A percentile compares a stretch with the other conserved stretches of the same genome.
These are phyloP conservation scores for Ophiostoma montium DNA, from an alignment of 2,329 filamentous ascomycete genomes.

Conservation along the genomic window DNA sequence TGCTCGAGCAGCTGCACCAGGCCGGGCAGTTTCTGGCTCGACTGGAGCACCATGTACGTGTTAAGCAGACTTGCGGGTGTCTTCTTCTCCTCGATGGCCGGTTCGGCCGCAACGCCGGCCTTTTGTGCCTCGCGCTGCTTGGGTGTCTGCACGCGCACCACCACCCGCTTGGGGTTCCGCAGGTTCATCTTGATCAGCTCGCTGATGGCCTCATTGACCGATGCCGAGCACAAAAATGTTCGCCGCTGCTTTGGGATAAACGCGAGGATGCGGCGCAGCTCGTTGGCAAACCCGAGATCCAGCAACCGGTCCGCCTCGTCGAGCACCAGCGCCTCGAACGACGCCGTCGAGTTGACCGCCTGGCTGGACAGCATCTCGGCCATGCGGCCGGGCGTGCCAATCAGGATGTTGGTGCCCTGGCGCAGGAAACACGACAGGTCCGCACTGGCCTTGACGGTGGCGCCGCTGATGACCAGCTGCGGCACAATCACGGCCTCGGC, in stretches of 20 bases:
- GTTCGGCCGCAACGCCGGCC: constrained; percentile 26
- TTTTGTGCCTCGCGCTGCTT: constrained; percentile 24
- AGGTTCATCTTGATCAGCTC: constrained; percentile 86
- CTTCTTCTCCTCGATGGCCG: constrained; percentile 59
- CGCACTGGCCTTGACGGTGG: constrained; percentile 56
- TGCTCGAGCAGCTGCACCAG: constrained; percentile 55
- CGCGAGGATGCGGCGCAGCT: constrained; percentile 71
- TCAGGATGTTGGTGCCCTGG: constrained; percentile 72
- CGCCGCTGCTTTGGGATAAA: constrained; percentile 82
- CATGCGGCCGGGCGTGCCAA: constrained; percentile 75
- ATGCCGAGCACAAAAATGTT: constrained; percentile 88
- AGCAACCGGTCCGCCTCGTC: constrained; percentile 90
- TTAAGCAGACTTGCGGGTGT: constrained; percentile 90
- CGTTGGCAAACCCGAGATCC: constrained; percentile 86
- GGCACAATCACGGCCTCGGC: constrained; percentile 51
- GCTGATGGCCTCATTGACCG: constrained; percentile 87
- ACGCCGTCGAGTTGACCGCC: constrained; percentile 77
- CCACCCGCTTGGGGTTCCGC: constrained; percentile 87
- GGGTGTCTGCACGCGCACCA: constrained; percentile 74
- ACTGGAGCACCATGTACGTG: constrained; percentile 63
- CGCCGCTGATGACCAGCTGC: constrained; percentile 77
- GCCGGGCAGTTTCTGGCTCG: constrained; percentile 67
- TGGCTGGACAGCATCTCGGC: constrained; percentile 76
- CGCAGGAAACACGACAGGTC: constrained; percentile 77
- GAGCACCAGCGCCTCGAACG: constrained; percentile 82